Base-by-base conservation (phyloP, 768 basidiomycete genomes). In the Tricholomella constricta region DNA sequence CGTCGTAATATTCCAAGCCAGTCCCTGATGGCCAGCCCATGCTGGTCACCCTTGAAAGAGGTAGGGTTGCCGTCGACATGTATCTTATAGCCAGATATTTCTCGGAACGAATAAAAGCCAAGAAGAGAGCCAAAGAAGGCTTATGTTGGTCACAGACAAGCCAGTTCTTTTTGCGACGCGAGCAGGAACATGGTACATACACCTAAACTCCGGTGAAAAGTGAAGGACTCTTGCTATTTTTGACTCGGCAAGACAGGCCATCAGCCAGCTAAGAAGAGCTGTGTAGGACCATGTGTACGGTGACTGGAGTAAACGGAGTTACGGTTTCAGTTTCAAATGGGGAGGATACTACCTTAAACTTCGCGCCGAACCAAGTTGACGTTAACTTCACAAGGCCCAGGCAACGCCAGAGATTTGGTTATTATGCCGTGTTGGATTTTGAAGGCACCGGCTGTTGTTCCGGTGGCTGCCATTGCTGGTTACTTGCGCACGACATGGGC, bases 1-100 rank as follows among this genome's bases (percentile, higher is more conserved):
- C 51, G 15, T 58, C 57, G 27, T 58, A 52, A 22, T 56, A 45
- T 29, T 52, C 57, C 6, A 41, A 20, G 27, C 37, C 48, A 15
- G 36, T 25, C 11, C 45, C 47, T 38, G 47, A 44, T 9, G 52
- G 51, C 55, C 55, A 56, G 26, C 46, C 35, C n/a, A 26, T 26
- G 36, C 38, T 53, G 23, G 22, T 32, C 7, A 40, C 38, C 22
- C 15, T 38, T 26, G 53, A 35, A 17, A 36, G 10, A 27, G 46
- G 46, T 35, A 43, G 32, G 22, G 47, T 19, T 12, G 27, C 36
- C 4, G 53, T 40, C 40, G 53, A 54, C 53, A 54, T 54, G 37
- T 14, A 2, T 27, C 9, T 23, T 15, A 48, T 26, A n/a, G 19
- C 20, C 45, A 44, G 34, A 27, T 10, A 35, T 36, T 36, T 23